These are phyloP conservation scores for Selaginella moellendorffii DNA, from an alignment of 75 land plant genomes.

Conservation along the genomic window DNA sequence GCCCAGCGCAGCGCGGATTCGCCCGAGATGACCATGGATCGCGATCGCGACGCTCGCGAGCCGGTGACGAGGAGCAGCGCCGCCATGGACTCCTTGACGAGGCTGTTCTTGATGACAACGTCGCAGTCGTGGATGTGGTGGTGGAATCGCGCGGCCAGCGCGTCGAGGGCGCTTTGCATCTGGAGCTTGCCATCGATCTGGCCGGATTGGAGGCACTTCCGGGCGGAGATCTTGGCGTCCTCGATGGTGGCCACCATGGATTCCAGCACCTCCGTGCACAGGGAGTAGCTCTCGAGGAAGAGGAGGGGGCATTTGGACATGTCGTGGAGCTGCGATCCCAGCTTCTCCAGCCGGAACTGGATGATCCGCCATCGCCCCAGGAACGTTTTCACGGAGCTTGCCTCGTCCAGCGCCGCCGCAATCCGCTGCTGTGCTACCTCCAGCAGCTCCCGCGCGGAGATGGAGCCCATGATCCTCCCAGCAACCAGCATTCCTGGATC, in stretches of 20 bases:
- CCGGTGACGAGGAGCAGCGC: slow-evolving; percentile 12
- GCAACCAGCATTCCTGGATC: too few relatives aligned
- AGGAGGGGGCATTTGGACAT: slow-evolving; percentile 25
- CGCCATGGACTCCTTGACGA: slow-evolving; percentile 11
- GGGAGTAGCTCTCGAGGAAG: slow-evolving; percentile 19
- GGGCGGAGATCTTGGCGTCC: slow-evolving; percentile 31
- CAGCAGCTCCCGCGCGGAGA: slow-evolving; percentile 22
- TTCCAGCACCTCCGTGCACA: slow-evolving; percentile 40
- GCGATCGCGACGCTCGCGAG: too few relatives aligned
- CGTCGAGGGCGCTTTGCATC: slow-evolving; percentile 67
- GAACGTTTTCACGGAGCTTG: slow-evolving; percentile 30
- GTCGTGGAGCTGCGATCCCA: slow-evolving; percentile 32
- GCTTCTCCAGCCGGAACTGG: slow-evolving; percentile 30
- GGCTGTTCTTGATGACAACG: slow-evolving; percentile 41
- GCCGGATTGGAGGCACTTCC: slow-evolving; percentile 24
- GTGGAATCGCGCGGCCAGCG: slow-evolving; percentile 33
- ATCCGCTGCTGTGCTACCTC: slow-evolving; percentile 34
- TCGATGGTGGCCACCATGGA: slow-evolving; percentile 27
- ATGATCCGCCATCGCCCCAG: slow-evolving; percentile 44
- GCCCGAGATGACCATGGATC: slow-evolving; percentile 6
- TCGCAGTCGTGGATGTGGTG: slow-evolving; percentile 54
- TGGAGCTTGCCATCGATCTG: slow-evolving; percentile 44
- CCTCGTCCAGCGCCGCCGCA: slow-evolving; percentile 24
- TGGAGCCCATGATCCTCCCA: too few relatives aligned
- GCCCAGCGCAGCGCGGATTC: slow-evolving; percentile 36